Evolutionary conservation across 805 yeast species (phyloP).

Genomic region (Candida palmyrensis): DNA sequence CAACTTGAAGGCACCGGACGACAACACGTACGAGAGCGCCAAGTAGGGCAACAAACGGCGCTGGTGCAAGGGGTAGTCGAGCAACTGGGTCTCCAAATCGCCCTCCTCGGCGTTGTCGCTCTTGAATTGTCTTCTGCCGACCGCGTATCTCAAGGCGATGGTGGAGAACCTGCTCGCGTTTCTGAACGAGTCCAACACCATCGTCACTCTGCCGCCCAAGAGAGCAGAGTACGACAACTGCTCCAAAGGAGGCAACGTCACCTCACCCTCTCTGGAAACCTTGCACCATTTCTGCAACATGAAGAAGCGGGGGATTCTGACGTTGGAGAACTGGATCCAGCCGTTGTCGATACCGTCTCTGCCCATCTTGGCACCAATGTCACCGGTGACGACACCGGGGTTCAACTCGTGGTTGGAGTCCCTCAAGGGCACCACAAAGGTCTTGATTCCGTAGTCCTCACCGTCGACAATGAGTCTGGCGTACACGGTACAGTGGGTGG

Average conservation of each 20-base stretch:
- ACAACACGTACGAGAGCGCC: slow-evolving; percentile 35
- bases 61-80: slow-evolving; percentile 43
- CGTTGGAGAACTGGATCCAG: slow-evolving; percentile 43
- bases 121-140: slow-evolving; percentile 43
- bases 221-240: slow-evolving; percentile 41
- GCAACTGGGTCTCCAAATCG: slow-evolving; percentile 34
- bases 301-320: slow-evolving; percentile 39
- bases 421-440: slow-evolving; percentile 42
- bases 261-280: slow-evolving; percentile 36
- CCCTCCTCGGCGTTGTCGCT: slow-evolving; percentile 20
- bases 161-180: slow-evolving; percentile 37
- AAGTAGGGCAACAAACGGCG: slow-evolving; percentile 40
- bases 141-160: slow-evolving; percentile 40
- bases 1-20: slow-evolving; percentile 34
- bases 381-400: slow-evolving; percentile 43
- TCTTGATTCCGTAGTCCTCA: slow-evolving; percentile 42
- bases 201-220: slow-evolving; percentile 41
- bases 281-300: slow-evolving; percentile 43
- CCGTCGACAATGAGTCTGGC: slow-evolving; percentile 42
- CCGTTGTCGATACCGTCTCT: slow-evolving; percentile 46
- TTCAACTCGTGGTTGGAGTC: slow-evolving; percentile 37
- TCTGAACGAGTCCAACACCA: slow-evolving; percentile 41
- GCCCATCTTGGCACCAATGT: slow-evolving; percentile 46
- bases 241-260: slow-evolving; percentile 39
- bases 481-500: slow-evolving; percentile 37